phyloP scores from a whole-genome alignment of 129 eudicot genomes.

The Artemisia annua region DNA sequence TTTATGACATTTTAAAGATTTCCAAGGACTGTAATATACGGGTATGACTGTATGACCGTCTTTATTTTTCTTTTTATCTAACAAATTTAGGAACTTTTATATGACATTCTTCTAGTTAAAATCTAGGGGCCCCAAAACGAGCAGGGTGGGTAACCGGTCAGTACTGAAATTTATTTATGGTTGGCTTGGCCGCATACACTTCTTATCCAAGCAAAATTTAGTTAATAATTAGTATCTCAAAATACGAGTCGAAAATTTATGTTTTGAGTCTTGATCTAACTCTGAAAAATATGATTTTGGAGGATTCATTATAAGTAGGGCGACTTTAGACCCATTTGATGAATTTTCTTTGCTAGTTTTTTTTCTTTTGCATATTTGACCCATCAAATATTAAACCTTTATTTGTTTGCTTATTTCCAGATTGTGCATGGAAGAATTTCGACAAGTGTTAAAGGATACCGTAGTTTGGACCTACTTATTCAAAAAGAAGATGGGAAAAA shows the following conservation, averaged over 20 bases:
- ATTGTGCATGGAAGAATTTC: constrained; percentile 65
- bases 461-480: constrained; percentile 75
- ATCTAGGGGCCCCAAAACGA: too few relatives aligned
- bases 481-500: constrained; percentile 69
- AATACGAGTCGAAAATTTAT: too few relatives aligned
- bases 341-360: neutral
- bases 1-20: constrained; percentile 15
- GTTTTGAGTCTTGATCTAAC: too few relatives aligned
- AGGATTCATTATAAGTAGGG: too few relatives aligned
- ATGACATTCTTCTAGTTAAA: neutral
- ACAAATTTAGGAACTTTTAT: neutral
- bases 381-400: neutral
- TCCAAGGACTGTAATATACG: constrained; percentile 19
- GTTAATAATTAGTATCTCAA: too few relatives aligned
- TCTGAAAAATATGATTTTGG: too few relatives aligned
- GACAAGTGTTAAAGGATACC: constrained; percentile 47
- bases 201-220: too few relatives aligned
- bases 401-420: constrained; percentile 5
- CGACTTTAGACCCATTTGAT: neutral
- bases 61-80: constrained; percentile 14
- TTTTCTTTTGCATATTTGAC: neutral
- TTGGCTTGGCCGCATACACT: too few relatives aligned
- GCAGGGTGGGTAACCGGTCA: too few relatives aligned
- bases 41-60: constrained; percentile 27
- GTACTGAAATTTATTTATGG: too few relatives aligned